Evolutionary conservation across 169 alveolate species (phyloP).

Genomic region (Plasmodium knowlesi): DNA sequence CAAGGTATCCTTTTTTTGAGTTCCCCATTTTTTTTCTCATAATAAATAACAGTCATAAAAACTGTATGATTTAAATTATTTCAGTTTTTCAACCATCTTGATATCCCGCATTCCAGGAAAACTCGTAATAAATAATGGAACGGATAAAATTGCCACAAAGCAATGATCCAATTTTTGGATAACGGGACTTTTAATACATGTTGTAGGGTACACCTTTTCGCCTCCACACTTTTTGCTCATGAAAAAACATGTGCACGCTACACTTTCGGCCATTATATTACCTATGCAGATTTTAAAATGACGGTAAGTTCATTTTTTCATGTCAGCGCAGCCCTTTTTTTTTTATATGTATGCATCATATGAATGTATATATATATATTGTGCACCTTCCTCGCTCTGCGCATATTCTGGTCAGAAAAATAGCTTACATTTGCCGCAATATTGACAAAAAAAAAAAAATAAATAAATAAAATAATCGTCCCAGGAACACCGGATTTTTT

Average conservation of each 20-base stretch:
- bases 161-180: background rate
- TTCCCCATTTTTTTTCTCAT: background rate
- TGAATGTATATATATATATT: background rate
- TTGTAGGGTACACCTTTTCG: background rate
- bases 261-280: background rate
- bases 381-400: background rate
- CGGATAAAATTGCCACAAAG: background rate
- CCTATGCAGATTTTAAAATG: background rate
- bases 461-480: background rate
- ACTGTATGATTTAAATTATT: background rate
- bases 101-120: background rate
- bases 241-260: background rate
- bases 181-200: background rate
- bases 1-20: background rate
- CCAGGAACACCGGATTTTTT: background rate
- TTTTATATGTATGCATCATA: background rate
- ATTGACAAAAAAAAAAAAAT: background rate
- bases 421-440: background rate
- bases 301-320: background rate
- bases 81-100: background rate
- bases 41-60: background rate
- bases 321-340: background rate
- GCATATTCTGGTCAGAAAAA: background rate
- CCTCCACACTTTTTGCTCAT: background rate
- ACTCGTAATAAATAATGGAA: too few species aligned